Evolutionary conservation across 2,329 filamentous ascomycete species (phyloP).

Genomic region (Fusarium mundagurra): DNA sequence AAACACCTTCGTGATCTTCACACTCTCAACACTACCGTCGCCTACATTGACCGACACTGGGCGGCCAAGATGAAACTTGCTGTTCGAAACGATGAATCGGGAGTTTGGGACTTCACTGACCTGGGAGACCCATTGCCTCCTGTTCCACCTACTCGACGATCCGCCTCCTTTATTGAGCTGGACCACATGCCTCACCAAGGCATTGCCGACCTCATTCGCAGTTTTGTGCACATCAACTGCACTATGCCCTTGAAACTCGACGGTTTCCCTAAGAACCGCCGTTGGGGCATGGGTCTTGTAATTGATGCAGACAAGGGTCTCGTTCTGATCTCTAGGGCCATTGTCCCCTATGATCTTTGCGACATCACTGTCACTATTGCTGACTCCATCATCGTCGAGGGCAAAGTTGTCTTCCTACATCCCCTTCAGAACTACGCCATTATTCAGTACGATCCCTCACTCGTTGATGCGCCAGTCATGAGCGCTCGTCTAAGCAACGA

Average conservation of each 20-base stretch:
- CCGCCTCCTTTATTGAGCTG: slow-evolving; percentile 91
- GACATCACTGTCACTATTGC: slow-evolving; percentile 97
- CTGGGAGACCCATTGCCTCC: slow-evolving; percentile 84
- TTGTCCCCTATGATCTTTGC: slow-evolving; percentile 95
- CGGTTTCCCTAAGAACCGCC: slow-evolving; percentile 94
- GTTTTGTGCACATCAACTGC: slow-evolving; percentile 92
- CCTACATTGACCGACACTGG: slow-evolving; percentile 96
- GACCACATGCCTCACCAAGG: slow-evolving; percentile 88
- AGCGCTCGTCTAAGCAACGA: slow-evolving; percentile 84
- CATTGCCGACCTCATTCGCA: slow-evolving; percentile 92
- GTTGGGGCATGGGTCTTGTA: slow-evolving; percentile 96
- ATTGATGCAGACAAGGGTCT: slow-evolving; percentile 96
- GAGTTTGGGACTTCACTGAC: slow-evolving; percentile 94
- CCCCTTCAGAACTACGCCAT: slow-evolving; percentile 97
- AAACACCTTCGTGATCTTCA: slow-evolving; percentile 95
- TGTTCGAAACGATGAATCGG: slow-evolving; percentile 87
- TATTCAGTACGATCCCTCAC: slow-evolving; percentile 89
- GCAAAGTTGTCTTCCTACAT: slow-evolving; percentile 94
- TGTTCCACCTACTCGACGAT: slow-evolving; percentile 74
- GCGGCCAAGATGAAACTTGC: slow-evolving; percentile 93
- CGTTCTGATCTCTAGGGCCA: slow-evolving; percentile 91
- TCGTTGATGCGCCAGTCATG: slow-evolving; percentile 94
- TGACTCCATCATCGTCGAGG: slow-evolving; percentile 93
- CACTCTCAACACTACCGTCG: slow-evolving; percentile 90
- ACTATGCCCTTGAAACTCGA: slow-evolving; percentile 96